Percentiles rank a stretch among this genome's conserved stretches.
These are phyloP conservation scores for Pluteus cervinus DNA, from an alignment of 768 basidiomycete genomes.

Conservation along the genomic window DNA sequence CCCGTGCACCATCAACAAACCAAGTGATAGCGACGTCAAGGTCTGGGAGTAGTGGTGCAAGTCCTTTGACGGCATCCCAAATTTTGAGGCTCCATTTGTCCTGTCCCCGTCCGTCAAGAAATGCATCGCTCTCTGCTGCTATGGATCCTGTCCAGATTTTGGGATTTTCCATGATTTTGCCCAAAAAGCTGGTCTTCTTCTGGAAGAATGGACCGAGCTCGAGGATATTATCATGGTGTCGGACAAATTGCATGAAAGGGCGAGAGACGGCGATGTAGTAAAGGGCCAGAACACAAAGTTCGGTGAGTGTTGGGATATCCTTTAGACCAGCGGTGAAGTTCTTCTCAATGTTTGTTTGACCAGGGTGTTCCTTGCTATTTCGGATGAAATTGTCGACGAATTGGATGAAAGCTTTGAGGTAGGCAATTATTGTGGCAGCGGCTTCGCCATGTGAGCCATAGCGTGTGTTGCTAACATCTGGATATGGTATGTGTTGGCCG, in stretches of 20 bases:
- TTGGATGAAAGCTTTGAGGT: constrained; percentile 7
- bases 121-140: constrained; percentile 4
- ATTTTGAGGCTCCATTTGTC: constrained; percentile 8
- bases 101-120: constrained; percentile 9
- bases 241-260: constrained; percentile 18
- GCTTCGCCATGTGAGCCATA: constrained; percentile 15
- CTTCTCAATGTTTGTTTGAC: constrained; percentile 19
- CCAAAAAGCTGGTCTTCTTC: constrained; percentile 8
- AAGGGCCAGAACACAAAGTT: constrained; percentile 16
- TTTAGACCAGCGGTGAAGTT: constrained; percentile 16
- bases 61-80: constrained; percentile 7
- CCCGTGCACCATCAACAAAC: constrained; percentile 14
- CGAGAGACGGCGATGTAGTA: constrained; percentile 14
- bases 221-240: constrained; percentile 14
- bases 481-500: constrained; percentile 9
- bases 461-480: constrained; percentile 16
- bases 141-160: constrained; percentile 10
- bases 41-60: constrained; percentile 9
- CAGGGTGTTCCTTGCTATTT: constrained; percentile 12
- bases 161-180: constrained; percentile 11
- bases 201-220: constrained; percentile 15
- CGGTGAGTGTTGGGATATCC: constrained; percentile 19
- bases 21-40: constrained; percentile 9
- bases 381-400: constrained; percentile 16
- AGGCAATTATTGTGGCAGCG: constrained; percentile 5